Evolutionary conservation across 2,329 filamentous ascomycete species (phyloP).

Genomic region (Aspergillus aculeatus): DNA sequence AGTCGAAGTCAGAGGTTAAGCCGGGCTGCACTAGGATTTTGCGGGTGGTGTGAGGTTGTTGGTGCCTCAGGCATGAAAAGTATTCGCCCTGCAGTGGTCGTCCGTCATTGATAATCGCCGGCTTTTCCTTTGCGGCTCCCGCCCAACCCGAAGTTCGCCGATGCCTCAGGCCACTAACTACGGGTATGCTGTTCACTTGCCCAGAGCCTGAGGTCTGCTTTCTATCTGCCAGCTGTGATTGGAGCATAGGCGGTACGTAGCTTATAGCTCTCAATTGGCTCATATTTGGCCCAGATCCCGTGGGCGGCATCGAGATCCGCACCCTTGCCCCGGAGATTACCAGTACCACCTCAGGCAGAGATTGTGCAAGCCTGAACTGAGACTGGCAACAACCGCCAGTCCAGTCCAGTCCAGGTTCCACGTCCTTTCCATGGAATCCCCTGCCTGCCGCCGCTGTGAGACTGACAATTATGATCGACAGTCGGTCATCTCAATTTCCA

Average conservation of each 20-base stretch:
- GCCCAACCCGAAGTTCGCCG: conserved; percentile 19
- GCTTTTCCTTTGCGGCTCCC: conserved; percentile 18
- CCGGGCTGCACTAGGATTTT: conserved; percentile 35
- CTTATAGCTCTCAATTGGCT: conserved; percentile 13
- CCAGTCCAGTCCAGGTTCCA: not conserved
- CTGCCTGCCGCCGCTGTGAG: not conserved
- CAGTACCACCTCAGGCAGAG: not conserved
- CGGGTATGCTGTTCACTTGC: not conserved
- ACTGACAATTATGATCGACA: not conserved
- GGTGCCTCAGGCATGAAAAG: conserved; percentile 21
- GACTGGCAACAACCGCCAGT: not conserved
- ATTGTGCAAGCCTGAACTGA: not conserved
- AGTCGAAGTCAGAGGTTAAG: conserved; percentile 24
- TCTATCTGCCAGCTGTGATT: conserved; percentile 28
- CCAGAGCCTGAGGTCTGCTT: conserved; percentile 19
- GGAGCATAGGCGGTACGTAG: conserved; percentile 12
- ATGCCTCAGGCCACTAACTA: conserved; percentile 29
- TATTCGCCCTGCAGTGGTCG: not conserved
- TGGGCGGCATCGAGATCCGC: not conserved
- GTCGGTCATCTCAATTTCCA: not conserved
- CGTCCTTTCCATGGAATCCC: not conserved
- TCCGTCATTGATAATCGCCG: conserved; percentile 16
- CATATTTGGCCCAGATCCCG: not conserved
- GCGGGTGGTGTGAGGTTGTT: conserved; percentile 39
- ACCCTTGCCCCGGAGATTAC: not conserved